phyloP scores from a whole-genome alignment of 2,329 filamentous ascomycete genomes.

The Calonectria henricotiae region DNA sequence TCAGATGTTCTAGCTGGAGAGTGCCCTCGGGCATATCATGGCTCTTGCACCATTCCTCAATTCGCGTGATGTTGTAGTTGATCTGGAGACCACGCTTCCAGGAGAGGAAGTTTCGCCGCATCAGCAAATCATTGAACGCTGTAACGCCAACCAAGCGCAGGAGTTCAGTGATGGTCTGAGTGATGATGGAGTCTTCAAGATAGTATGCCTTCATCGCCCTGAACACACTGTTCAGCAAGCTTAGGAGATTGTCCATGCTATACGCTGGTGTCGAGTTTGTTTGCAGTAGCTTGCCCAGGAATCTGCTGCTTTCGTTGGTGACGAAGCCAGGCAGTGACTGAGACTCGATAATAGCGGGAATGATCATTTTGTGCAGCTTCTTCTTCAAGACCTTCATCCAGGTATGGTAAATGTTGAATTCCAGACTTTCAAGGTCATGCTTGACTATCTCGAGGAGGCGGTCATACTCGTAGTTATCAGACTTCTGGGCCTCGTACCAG shows the following conservation, averaged over 20 bases:
- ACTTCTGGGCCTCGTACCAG: constrained; percentile 99
- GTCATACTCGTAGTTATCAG: constrained; percentile 99
- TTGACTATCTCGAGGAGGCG: constrained; percentile 98
- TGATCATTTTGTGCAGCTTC: constrained; percentile 99
- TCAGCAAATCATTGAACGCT: constrained; percentile 97
- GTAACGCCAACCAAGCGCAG: constrained; percentile 95
- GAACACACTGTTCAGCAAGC: constrained; percentile 96
- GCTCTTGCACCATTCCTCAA: constrained; percentile 99
- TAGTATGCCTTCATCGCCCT: constrained; percentile 99
- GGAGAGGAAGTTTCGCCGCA: constrained; percentile 98
- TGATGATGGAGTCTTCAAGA: constrained; percentile 95
- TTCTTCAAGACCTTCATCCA: constrained; percentile 99
- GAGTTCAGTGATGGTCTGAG: constrained; percentile 94
- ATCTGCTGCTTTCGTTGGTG: constrained; percentile 98
- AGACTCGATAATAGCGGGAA: constrained; percentile 98
- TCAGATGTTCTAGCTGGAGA: constrained; percentile 96
- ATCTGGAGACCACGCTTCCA: constrained; percentile 99
- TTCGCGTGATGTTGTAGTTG: constrained; percentile 99
- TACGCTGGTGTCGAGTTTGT: constrained; percentile 94
- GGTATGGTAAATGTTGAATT: constrained; percentile 99
- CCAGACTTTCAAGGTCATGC: constrained; percentile 96
- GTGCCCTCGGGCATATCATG: constrained; percentile 99
- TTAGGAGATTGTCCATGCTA: constrained; percentile 99
- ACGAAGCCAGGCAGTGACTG: constrained; percentile 98
- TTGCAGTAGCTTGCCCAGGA: constrained; percentile 96